Percentiles rank a stretch among this genome's conserved stretches.
phyloP scores from a whole-genome alignment of 2,329 filamentous ascomycete genomes.

The Ceratocystis diversiconidia region DNA sequence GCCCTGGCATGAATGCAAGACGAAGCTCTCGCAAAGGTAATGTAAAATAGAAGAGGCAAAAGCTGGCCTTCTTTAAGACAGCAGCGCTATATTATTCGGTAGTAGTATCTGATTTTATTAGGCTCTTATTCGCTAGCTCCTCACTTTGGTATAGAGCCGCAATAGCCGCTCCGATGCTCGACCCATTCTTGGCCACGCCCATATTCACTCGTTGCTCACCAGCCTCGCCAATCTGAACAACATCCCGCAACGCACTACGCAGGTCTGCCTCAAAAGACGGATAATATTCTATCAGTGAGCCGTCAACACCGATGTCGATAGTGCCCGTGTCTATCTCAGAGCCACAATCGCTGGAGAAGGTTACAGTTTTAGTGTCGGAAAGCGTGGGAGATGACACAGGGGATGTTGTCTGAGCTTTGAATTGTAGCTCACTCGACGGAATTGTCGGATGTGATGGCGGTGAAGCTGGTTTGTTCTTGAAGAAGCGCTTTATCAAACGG shows the following conservation, averaged over 20 bases:
- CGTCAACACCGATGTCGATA: slow-evolving; percentile 55
- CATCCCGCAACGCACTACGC: slow-evolving; percentile 47
- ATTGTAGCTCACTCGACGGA: not conserved
- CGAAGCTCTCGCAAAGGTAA: too few relatives aligned
- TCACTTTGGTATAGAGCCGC: slow-evolving; percentile 35
- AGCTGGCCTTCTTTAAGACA: too few relatives aligned
- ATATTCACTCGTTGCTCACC: slow-evolving; percentile 54
- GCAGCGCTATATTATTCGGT: too few relatives aligned
- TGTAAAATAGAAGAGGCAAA: too few relatives aligned
- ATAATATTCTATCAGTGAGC: slow-evolving; percentile 58
- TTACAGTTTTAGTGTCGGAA: not conserved
- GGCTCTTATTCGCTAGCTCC: not conserved
- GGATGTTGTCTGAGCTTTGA: not conserved
- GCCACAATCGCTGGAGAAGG: not conserved
- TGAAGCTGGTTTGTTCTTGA: not conserved
- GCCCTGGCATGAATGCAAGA: too few relatives aligned
- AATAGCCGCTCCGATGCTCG: slow-evolving; percentile 56
- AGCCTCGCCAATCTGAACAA: slow-evolving; percentile 42
- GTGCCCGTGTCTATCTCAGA: slow-evolving; percentile 29
- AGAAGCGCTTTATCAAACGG: not conserved
- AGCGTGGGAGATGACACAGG: not conserved
- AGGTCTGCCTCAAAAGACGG: slow-evolving; percentile 54
- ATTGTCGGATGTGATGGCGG: not conserved
- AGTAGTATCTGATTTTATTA: not conserved
- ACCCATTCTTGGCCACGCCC: slow-evolving; percentile 59